Conservation (phyloP, 495 filamentous ascomycete species). For the Parathielavia hyrcaniae region DNA sequence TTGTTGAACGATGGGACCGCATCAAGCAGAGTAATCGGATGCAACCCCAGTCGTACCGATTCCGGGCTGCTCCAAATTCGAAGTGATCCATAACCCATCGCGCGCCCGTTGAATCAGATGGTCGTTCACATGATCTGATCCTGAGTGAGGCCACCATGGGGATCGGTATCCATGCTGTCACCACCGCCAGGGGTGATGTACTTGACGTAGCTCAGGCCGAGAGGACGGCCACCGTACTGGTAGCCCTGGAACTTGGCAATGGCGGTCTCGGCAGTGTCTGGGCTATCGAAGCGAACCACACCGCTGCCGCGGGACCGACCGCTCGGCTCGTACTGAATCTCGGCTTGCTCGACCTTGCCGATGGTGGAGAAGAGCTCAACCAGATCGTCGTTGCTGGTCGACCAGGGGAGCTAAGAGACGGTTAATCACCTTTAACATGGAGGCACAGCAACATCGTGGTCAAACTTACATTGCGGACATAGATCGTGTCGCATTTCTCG, state of each 20-base stretch:
- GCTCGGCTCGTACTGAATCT: conserved; percentile 97
- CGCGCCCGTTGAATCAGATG: not conserved
- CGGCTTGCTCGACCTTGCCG: conserved; percentile 93
- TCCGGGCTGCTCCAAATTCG: not conserved
- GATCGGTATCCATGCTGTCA: conserved; percentile 78
- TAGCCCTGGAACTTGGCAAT: conserved; percentile 98
- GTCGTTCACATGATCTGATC: conserved; percentile 88
- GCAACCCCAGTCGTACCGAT: not conserved
- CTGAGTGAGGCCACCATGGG: conserved; percentile 73
- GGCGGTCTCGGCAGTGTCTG: conserved; percentile 81
- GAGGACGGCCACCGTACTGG: conserved; percentile 90
- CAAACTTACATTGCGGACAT: conserved; percentile 90
- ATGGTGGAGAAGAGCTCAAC: conserved; percentile 96
- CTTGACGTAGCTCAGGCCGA: conserved; percentile 86
- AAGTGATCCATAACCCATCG: not conserved
- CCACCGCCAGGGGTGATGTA: conserved; percentile 63
- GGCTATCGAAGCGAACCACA: conserved; percentile 83
- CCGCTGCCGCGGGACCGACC: conserved; percentile 92
- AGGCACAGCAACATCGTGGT: not conserved
- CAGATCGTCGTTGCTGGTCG: conserved; percentile 94
- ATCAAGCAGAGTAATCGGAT: not conserved
- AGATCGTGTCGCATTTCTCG: conserved; percentile 77
- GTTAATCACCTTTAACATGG: conserved; percentile 19
- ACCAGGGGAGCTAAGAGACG: conserved; percentile 78
- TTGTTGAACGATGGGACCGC: not conserved